Evolutionary conservation across 2,329 filamentous ascomycete species (phyloP).

Genomic region (Fusarium domesticum): DNA sequence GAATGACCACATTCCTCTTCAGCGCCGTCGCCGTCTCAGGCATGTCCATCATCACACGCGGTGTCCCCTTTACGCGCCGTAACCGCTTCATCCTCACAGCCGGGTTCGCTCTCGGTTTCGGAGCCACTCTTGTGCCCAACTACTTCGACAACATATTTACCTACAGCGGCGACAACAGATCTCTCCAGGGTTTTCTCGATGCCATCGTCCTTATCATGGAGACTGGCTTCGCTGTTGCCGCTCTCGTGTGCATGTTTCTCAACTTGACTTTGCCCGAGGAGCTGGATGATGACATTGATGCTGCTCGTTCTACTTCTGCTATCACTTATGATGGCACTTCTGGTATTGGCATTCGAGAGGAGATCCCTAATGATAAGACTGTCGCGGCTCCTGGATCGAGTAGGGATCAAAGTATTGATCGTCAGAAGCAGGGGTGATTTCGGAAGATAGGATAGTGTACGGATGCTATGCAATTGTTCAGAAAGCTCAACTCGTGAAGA

Average conservation of each 20-base stretch:
- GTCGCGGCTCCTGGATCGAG: constrained; percentile 1
- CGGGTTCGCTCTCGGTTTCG: constrained; percentile 69
- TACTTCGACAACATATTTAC: constrained; percentile 73
- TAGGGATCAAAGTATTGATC: constrained; percentile 11
- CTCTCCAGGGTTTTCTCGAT: constrained; percentile 70
- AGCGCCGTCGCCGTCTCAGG: constrained; percentile 73
- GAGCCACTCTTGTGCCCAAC: constrained; percentile 61
- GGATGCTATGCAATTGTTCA: neutral
- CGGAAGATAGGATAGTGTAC: neutral
- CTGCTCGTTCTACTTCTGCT: constrained; percentile 10
- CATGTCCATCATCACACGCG: constrained; percentile 69
- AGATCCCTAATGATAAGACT: neutral
- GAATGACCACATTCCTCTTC: constrained; percentile 81
- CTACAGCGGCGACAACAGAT: constrained; percentile 64
- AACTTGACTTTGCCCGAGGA: constrained; percentile 74
- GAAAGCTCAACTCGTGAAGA: too few species aligned
- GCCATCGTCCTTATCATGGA: constrained; percentile 71
- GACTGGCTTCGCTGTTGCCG: constrained; percentile 73
- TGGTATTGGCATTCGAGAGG: neutral
- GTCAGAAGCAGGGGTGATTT: constrained; percentile 8
- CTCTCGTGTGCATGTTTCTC: constrained; percentile 67
- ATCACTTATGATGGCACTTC: neutral
- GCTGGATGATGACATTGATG: constrained; percentile 56
- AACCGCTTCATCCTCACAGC: constrained; percentile 81
- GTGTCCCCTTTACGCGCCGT: constrained; percentile 70